These are phyloP conservation scores for Cladophialophora chaetospira DNA, from an alignment of 2,329 filamentous ascomycete species.

Conservation along the genomic window DNA sequence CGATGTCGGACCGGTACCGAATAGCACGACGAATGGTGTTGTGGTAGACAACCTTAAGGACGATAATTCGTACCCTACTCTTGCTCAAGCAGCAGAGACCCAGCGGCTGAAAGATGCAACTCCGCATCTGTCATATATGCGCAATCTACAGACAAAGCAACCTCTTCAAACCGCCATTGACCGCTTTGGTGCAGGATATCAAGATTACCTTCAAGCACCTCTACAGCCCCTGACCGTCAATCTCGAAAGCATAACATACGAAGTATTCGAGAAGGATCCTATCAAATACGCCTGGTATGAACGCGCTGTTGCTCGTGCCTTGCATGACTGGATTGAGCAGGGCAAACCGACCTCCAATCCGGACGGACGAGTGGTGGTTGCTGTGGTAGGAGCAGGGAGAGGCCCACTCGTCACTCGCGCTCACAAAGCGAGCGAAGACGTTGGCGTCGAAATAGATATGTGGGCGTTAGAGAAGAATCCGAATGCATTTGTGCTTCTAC, in stretches of 20 bases:
- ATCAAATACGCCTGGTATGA: conserved; percentile 98
- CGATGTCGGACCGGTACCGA: conserved; percentile 59
- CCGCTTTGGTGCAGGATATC: conserved; percentile 70
- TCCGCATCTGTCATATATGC: conserved; percentile 76
- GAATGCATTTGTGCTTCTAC: conserved; percentile 90
- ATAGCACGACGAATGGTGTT: conserved; percentile 35
- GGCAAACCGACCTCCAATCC: conserved; percentile 73
- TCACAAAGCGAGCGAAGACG: conserved; percentile 73
- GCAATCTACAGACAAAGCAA: conserved; percentile 81
- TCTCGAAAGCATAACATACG: conserved; percentile 93
- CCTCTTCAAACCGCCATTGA: conserved; percentile 65
- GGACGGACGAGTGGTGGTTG: conserved; percentile 74
- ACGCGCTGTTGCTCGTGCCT: conserved; percentile 74
- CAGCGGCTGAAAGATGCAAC: conserved; percentile 57
- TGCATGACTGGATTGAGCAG: conserved; percentile 74
- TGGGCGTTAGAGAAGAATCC: conserved; percentile 97
- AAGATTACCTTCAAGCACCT: conserved; percentile 94
- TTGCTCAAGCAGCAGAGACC: conserved; percentile 64
- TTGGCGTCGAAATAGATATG: conserved; percentile 76
- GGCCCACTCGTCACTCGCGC: conserved; percentile 89
- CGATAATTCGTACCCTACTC: conserved; percentile 60
- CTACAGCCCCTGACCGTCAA: conserved; percentile 95
- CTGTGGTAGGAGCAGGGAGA: conserved; percentile 89
- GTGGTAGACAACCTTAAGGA: conserved; percentile 35
- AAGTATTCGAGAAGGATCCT: conserved; percentile 97